Evolutionary conservation across 2,329 filamentous ascomycete species (phyloP), one percentile per base, ranked within the genome.

Genomic region (Colletotrichum neosansevieriae): DNA sequence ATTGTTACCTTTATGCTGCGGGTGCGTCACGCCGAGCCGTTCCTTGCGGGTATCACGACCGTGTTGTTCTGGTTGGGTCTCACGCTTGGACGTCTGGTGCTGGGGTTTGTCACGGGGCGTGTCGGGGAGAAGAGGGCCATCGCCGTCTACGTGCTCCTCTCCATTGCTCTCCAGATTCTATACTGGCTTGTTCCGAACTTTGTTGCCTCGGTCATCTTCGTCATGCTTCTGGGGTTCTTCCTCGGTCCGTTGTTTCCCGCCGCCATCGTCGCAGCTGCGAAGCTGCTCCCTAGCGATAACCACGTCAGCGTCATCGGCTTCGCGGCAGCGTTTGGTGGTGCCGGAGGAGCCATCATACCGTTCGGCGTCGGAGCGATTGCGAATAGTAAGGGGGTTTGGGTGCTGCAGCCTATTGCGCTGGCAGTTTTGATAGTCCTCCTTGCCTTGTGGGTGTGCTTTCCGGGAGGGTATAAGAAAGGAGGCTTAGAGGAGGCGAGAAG

Each of bases 11-110:
- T 97, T 76, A 97, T 97, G 92, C 88, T 94, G n/a, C 83, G 87
- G 19, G 89, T 94, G 24, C 87, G 94, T 13, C 78, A 90, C 42
- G 92, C 90, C 3, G 85, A 83, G 24, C 82, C 88, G 0, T 95
- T 96, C 74, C 85, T 89, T 2, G 90, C 91, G 38, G 93, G 93
- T 3, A 88, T 96, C 80, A 89, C 88, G 0, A 90, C 89, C 0
- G 95, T 92, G 0, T 90, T 92, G 0, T 97, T 95, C 80, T 97
- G 94, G 94, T 85, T 93, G 49, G 94, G 93, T 0, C 84, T 97
- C 71, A 94, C 93, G 0, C 77, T 93, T 0, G 93, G 94, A 0
- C 84, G 94, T 1, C 81, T 96, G 3, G 76, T 90, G 0, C 79
- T 97, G 15, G 92, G 92, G 0, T 96, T 97, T 72, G 82, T 94